Evolutionary conservation across 345 rosid species (phyloP).

Genomic region (Camelina hispida): DNA sequence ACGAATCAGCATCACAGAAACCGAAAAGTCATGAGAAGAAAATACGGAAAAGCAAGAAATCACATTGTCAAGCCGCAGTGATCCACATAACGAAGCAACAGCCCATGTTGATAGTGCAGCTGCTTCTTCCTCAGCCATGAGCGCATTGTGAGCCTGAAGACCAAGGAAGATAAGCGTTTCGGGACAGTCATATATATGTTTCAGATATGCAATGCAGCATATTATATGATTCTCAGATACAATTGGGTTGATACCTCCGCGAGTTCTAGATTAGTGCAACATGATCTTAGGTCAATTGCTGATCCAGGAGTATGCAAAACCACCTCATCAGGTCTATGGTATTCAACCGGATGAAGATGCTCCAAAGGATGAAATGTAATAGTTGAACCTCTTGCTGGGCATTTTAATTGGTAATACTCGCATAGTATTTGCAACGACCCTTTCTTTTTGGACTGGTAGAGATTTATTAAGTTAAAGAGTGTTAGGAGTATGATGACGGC

Average conservation of each 20-base stretch:
- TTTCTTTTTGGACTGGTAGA: conserved; percentile 68
- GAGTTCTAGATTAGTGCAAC: conserved; percentile 70
- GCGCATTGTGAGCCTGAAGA: conserved; percentile 72
- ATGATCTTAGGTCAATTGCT: conserved; percentile 68
- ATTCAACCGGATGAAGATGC: conserved; percentile 85
- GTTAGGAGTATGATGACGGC: conserved; percentile 6
- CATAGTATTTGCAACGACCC: conserved; percentile 86
- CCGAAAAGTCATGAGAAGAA: background rate
- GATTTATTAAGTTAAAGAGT: conserved; percentile 6
- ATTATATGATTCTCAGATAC: conserved; percentile 14
- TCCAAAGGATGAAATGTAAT: conserved; percentile 86
- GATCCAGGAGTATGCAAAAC: conserved; percentile 67
- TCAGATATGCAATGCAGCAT: conserved; percentile 11
- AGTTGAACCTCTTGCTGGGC: conserved; percentile 76
- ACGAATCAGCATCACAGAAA: conserved; percentile 16
- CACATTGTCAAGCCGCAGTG: conserved; percentile 89
- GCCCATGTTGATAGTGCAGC: conserved; percentile 88
- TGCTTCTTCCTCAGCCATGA: conserved; percentile 90
- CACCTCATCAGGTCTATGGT: conserved; percentile 69
- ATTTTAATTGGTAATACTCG: conserved; percentile 66
- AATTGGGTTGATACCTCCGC: conserved; percentile 63
- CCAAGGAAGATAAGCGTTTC: conserved; percentile 32
- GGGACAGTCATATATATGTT: conserved; percentile 1
- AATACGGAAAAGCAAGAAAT: conserved; percentile 31
- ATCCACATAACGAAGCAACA: conserved; percentile 86